These are phyloP conservation scores for Pycnococcus provasolii DNA, from an alignment of 139 green algal species.

Conservation along the genomic window DNA sequence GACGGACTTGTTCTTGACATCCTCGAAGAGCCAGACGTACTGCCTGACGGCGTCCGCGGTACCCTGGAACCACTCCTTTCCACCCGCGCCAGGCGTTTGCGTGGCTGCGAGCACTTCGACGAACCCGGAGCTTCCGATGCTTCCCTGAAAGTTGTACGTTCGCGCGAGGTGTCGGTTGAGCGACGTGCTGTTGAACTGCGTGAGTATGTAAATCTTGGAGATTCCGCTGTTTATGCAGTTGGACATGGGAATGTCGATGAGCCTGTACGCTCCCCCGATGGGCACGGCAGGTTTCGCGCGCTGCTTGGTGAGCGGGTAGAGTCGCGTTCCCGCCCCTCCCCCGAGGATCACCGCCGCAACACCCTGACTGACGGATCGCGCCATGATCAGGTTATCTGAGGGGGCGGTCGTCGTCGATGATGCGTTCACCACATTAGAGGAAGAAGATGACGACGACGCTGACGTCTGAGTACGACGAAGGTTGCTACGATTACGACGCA, in stretches of 20 bases:
- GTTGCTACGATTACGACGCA: too few relatives aligned
- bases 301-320: constrained; percentile 98
- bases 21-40: constrained; percentile 77
- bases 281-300: constrained; percentile 89
- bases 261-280: constrained; percentile 92
- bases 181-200: constrained; percentile 90
- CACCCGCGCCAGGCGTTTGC: constrained; percentile 47
- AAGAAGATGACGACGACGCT: too few relatives aligned
- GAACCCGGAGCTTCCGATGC: constrained; percentile 35
- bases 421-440: too few relatives aligned
- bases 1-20: constrained; percentile 54
- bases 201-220: constrained; percentile 97
- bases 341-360: constrained; percentile 94
- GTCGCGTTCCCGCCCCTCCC: constrained; percentile 80
- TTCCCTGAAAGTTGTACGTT: constrained; percentile 91
- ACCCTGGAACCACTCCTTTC: constrained; percentile 82
- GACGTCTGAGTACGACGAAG: too few relatives aligned
- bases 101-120: constrained; percentile 76
- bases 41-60: constrained; percentile 94
- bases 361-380: too few relatives aligned
- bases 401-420: too few relatives aligned
- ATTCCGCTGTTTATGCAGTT: constrained; percentile 99
- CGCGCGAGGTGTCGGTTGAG: constrained; percentile 92
- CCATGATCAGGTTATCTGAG: too few relatives aligned
- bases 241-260: constrained; percentile 98